These are phyloP conservation scores for Allium fistulosum DNA, from an alignment of 106 monocot genomes.

Conservation along the genomic window DNA sequence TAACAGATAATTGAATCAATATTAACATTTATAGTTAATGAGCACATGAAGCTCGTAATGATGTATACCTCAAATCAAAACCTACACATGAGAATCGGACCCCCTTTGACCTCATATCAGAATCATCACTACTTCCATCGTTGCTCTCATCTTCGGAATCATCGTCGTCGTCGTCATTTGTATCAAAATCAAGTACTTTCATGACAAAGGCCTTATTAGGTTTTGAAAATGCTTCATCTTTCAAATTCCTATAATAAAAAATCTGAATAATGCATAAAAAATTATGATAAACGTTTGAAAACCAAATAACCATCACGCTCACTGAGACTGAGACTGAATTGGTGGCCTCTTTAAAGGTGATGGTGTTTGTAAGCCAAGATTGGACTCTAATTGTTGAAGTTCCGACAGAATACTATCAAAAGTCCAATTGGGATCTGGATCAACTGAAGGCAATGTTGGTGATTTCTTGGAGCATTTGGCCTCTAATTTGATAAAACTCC, in stretches of 20 bases:
- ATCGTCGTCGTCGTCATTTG: slow-evolving; percentile 10
- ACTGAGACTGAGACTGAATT: background rate
- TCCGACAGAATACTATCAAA: slow-evolving; percentile 32
- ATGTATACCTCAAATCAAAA: slow-evolving; percentile 20
- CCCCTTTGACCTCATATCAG: background rate
- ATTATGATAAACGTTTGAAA: background rate
- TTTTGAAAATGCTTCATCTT: background rate
- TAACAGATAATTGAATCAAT: background rate
- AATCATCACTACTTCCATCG: slow-evolving; percentile 2
- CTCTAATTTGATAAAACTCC: slow-evolving; percentile 17
- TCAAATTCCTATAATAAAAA: background rate
- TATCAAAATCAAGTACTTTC: slow-evolving; percentile 14
- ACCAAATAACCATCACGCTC: background rate
- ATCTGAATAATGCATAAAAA: background rate
- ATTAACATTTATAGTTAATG: slow-evolving; percentile 2
- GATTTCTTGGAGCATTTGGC: slow-evolving; percentile 20
- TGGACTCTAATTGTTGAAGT: slow-evolving; percentile 25
- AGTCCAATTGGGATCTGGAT: slow-evolving; percentile 21
- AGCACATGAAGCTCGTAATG: background rate
- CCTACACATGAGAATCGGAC: slow-evolving; percentile 40
- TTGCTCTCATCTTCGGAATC: background rate
- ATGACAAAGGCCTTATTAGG: slow-evolving; percentile 29
- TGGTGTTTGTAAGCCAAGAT: slow-evolving; percentile 10
- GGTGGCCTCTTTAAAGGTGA: slow-evolving; percentile 15
- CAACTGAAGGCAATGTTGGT: background rate